A percentile compares a stretch with the other conserved stretches of the same genome.
phyloP scores from a whole-genome alignment of 1,284 basidiomycete species.

The Waitea zeae region DNA sequence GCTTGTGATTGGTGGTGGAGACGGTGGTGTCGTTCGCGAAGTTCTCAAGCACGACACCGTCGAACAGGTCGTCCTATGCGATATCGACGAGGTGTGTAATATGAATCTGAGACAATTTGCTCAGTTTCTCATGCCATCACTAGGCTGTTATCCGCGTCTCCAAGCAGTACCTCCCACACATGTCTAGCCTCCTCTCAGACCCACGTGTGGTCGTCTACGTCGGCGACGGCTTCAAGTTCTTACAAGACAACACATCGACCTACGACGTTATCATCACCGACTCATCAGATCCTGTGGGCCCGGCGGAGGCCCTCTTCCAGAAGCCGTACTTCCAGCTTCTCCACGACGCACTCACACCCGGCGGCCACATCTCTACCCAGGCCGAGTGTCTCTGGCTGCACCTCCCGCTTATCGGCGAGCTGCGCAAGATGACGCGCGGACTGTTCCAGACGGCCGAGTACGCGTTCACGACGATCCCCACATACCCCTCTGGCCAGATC shows the following conservation, averaged over 20 bases:
- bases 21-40: slow-evolving; percentile 93
- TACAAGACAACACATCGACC: slow-evolving; percentile 73
- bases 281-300: slow-evolving; percentile 96
- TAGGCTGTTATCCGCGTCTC: slow-evolving; percentile 93
- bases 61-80: slow-evolving; percentile 87
- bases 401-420: slow-evolving; percentile 72
- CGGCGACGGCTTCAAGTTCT: slow-evolving; percentile 96
- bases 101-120: slow-evolving; percentile 17
- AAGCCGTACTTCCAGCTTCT: slow-evolving; percentile 95
- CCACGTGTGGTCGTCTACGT: slow-evolving; percentile 81
- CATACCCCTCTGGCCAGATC: slow-evolving; percentile 95
- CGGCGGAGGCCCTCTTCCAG: slow-evolving; percentile 89
- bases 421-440: slow-evolving; percentile 55
- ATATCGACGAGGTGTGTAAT: slow-evolving; percentile 99
- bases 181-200: slow-evolving; percentile 76
- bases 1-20: slow-evolving; percentile 93
- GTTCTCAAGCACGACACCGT: slow-evolving; percentile 91
- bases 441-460: slow-evolving; percentile 85
- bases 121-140: neutral
- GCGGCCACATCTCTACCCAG: slow-evolving; percentile 93
- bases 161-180: slow-evolving; percentile 85
- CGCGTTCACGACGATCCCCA: slow-evolving; percentile 94
- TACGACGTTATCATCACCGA: slow-evolving; percentile 99
- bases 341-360: slow-evolving; percentile 76
- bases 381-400: slow-evolving; percentile 96